These are phyloP conservation scores for Populus hybrid DNA, from an alignment of 441 rosid genomes.

Conservation along the genomic window DNA sequence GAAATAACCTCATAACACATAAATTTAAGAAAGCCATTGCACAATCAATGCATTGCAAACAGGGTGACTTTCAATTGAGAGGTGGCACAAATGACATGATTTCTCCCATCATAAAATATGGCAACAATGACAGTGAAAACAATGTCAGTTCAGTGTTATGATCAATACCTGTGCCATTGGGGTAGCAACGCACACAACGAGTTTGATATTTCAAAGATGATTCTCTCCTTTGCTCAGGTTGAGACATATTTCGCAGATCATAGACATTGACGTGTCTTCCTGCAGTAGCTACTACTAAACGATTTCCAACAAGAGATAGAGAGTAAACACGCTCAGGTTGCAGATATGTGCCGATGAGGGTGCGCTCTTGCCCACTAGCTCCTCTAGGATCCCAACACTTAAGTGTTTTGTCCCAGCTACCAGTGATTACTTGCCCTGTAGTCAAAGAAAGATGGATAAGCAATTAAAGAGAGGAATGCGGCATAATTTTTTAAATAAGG, in stretches of 20 bases:
- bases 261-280: constrained; percentile 94
- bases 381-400: constrained; percentile 99
- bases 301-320: constrained; percentile 83
- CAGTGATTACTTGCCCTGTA: constrained; percentile 88
- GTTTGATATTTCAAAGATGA: constrained; percentile 96
- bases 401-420: constrained; percentile 94
- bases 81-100: background rate
- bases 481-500: background rate
- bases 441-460: background rate
- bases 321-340: constrained; percentile 98
- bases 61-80: background rate
- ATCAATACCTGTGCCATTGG: constrained; percentile 87
- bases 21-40: background rate
- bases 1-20: background rate
- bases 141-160: background rate
- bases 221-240: constrained; percentile 96
- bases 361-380: constrained; percentile 87
- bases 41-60: background rate
- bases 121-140: background rate
- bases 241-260: constrained; percentile 94
- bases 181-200: constrained; percentile 91
- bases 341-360: constrained; percentile 79
- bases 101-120: background rate
- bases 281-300: constrained; percentile 89
- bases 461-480: background rate